These are phyloP conservation scores for Podaxis sp. DNA, from an alignment of 768 basidiomycete genomes.

Conservation along the genomic window DNA sequence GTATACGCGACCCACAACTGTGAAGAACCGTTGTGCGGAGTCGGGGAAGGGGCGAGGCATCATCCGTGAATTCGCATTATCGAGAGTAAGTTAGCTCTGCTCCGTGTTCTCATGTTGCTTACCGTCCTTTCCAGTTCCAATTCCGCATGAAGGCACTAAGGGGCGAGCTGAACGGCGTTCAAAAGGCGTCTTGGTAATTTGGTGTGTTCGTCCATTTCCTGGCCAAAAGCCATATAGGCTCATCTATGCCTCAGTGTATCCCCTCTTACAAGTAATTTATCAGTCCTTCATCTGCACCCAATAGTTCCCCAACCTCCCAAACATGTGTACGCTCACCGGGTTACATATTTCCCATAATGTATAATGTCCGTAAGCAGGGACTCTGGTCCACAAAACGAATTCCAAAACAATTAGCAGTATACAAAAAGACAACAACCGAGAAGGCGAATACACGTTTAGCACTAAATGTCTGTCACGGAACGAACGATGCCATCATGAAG, in stretches of 20 bases:
- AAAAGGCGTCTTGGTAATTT: slow-evolving; percentile 86
- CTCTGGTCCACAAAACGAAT: neutral
- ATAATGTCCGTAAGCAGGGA: neutral
- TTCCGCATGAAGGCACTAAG: slow-evolving; percentile 82
- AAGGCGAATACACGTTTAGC: neutral
- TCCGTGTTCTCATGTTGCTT: neutral
- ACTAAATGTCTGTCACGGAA: too few species aligned
- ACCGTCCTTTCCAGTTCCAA: slow-evolving; percentile 57
- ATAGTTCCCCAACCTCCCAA: neutral
- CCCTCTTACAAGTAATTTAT: neutral
- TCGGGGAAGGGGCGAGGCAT: slow-evolving; percentile 85
- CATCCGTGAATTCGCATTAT: slow-evolving; percentile 85
- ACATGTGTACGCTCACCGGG: neutral
- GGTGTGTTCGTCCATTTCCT: neutral
- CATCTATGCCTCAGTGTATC: neutral
- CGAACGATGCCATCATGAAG: neutral
- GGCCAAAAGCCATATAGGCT: neutral
- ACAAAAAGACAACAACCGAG: neutral
- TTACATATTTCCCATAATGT: neutral
- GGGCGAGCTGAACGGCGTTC: slow-evolving; percentile 83
- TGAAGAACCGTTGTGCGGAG: slow-evolving; percentile 86
- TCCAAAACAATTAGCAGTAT: neutral
- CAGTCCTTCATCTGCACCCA: neutral
- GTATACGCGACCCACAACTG: slow-evolving; percentile 79
- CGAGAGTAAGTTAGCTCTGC: slow-evolving; percentile 49